phyloP scores from a whole-genome alignment of 2,329 filamentous ascomycete species.

The Trichophyton rubrum region DNA sequence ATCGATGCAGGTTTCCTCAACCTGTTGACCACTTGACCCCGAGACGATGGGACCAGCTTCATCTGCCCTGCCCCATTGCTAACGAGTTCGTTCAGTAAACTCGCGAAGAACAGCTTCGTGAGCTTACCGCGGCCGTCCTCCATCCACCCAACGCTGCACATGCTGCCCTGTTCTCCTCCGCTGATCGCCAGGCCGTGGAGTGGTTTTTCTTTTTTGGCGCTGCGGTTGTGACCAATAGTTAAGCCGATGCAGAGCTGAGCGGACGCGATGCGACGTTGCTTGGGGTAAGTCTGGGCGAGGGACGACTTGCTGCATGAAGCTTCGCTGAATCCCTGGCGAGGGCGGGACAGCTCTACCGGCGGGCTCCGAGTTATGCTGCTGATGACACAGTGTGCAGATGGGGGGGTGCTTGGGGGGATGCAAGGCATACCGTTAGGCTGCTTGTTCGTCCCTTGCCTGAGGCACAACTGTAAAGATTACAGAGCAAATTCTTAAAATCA shows the following conservation, averaged over 20 bases:
- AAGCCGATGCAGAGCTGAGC: not conserved
- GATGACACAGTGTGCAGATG: not conserved
- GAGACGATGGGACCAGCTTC: not conserved
- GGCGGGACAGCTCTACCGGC: not conserved
- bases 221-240: not conserved
- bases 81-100: not conserved
- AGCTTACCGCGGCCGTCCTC: not conserved
- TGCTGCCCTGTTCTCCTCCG: not conserved
- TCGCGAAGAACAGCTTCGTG: not conserved
- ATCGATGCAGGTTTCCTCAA: not conserved
- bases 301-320: not conserved
- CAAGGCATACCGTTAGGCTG: not conserved
- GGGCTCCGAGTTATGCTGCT: not conserved
- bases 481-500: not conserved
- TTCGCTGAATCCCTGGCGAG: not conserved
- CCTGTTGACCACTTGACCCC: not conserved
- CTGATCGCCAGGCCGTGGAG: not conserved
- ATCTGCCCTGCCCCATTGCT: not conserved
- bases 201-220: not conserved
- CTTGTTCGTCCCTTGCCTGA: not conserved
- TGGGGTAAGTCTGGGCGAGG: not conserved
- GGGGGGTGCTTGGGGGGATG: not conserved
- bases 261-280: not conserved
- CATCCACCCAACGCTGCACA: not conserved
- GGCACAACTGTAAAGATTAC: not conserved